phyloP scores from a whole-genome alignment of 2,329 filamentous ascomycete species.

The Colletotrichum sp. region DNA sequence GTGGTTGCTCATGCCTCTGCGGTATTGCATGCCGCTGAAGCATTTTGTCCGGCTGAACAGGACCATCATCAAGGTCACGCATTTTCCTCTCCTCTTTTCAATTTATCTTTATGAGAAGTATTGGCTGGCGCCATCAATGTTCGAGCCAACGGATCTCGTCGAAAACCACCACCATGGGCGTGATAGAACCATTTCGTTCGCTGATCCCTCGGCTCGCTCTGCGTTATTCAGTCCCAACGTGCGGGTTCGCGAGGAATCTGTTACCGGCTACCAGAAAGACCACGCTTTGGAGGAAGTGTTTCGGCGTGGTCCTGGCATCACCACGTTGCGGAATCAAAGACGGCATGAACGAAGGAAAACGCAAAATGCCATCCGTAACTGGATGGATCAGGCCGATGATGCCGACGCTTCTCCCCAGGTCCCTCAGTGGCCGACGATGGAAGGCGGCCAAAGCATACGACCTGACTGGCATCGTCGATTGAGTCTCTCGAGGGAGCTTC shows the following conservation, averaged over 20 bases:
- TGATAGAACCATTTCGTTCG: slow-evolving; percentile 58
- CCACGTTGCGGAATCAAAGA: slow-evolving; percentile 63
- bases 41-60: slow-evolving; percentile 87
- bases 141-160: slow-evolving; percentile 86
- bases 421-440: slow-evolving; percentile 55
- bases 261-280: slow-evolving; percentile 89
- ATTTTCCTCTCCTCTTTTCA: slow-evolving; percentile 84
- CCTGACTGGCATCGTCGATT: slow-evolving; percentile 58
- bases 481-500: slow-evolving; percentile 54
- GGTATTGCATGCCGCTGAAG: slow-evolving; percentile 80
- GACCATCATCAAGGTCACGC: slow-evolving; percentile 88
- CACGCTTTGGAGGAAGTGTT: slow-evolving; percentile 92
- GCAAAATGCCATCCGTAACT: slow-evolving; percentile 82
- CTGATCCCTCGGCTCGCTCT: slow-evolving; percentile 58
- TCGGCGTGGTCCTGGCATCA: slow-evolving; percentile 71
- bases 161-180: slow-evolving; percentile 66
- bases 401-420: slow-evolving; percentile 48
- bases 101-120: slow-evolving; percentile 89
- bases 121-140: slow-evolving; percentile 76
- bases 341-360: slow-evolving; percentile 74
- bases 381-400: slow-evolving; percentile 80
- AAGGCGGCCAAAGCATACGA: slow-evolving; percentile 41
- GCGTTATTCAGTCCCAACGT: slow-evolving; percentile 76
- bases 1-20: slow-evolving; percentile 84
- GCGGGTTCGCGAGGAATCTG: slow-evolving; percentile 82